phyloP scores from a whole-genome alignment of 371 early-diverging fungal species.

The Mycotypha africana region DNA sequence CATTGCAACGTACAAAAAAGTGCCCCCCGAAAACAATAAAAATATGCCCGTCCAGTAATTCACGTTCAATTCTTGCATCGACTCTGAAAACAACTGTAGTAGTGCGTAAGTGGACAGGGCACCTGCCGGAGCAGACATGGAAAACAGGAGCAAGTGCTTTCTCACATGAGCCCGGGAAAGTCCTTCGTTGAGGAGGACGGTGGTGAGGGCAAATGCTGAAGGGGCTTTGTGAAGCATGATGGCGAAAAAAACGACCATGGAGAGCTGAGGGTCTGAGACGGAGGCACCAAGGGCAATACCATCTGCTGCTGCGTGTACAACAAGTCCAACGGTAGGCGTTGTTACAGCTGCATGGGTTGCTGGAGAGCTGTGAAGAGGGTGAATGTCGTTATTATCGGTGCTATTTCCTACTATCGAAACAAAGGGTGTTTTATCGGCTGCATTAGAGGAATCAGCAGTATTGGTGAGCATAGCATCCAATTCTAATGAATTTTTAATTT shows the following conservation, averaged over 20 bases:
- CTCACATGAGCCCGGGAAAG: constrained; percentile 60
- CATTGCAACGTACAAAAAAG: constrained; percentile 91
- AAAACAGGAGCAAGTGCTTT: constrained; percentile 76
- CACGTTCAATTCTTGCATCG: constrained; percentile 23
- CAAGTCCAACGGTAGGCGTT: constrained; percentile 74
- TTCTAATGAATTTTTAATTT: constrained; percentile 5
- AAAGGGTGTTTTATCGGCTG: too few relatives aligned
- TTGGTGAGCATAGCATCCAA: constrained; percentile 4
- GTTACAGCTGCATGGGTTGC: constrained; percentile 3
- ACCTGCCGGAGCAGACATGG: constrained; percentile 80
- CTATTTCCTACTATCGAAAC: too few relatives aligned
- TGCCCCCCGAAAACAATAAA: constrained; percentile 82
- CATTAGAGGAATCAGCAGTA: not conserved
- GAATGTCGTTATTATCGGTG: too few relatives aligned
- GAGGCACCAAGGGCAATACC: constrained; percentile 93
- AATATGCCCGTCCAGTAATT: constrained; percentile 81
- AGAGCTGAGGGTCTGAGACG: constrained; percentile 58
- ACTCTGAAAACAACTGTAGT: constrained; percentile 29
- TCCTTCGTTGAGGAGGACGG: constrained; percentile 75
- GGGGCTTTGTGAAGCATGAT: constrained; percentile 97
- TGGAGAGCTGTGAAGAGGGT: too few relatives aligned
- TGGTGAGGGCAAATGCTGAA: constrained; percentile 86
- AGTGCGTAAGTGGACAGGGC: constrained; percentile 70
- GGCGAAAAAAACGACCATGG: constrained; percentile 89
- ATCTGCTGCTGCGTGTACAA: constrained; percentile 93